Evolutionary conservation across 2,329 filamentous ascomycete genomes (phyloP).

Genomic region (Monosporascus sp.): DNA sequence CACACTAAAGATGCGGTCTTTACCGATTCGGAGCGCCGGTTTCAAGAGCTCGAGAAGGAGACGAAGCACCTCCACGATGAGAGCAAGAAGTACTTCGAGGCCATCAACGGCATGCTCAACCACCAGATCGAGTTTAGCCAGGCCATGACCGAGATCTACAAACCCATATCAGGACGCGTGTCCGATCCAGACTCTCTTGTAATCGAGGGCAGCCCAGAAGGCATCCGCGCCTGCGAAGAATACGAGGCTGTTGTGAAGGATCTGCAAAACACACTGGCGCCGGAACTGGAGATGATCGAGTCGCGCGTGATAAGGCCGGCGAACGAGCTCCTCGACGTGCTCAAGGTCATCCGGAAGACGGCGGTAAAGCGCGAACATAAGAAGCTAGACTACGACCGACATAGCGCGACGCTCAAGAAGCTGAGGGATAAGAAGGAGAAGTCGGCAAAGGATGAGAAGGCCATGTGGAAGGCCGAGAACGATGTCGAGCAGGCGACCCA

Average conservation of each 20-base stretch:
- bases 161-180: conserved; percentile 91
- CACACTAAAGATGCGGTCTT: conserved; percentile 94
- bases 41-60: conserved; percentile 88
- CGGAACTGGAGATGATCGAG: conserved; percentile 98
- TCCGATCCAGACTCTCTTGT: conserved; percentile 85
- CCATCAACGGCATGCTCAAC: conserved; percentile 95
- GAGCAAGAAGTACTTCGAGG: conserved; percentile 93
- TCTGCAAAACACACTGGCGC: conserved; percentile 78
- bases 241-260: conserved; percentile 90
- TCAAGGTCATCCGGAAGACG: conserved; percentile 91
- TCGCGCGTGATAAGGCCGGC: conserved; percentile 84
- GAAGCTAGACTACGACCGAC: conserved; percentile 91
- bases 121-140: conserved; percentile 99
- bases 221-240: conserved; percentile 92
- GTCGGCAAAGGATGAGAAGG: conserved; percentile 93
- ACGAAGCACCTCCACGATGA: conserved; percentile 94
- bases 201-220: conserved; percentile 82
- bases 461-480: conserved; percentile 89
- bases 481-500: conserved; percentile 88
- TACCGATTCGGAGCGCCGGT: conserved; percentile 87
- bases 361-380: conserved; percentile 92
- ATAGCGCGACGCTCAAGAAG: conserved; percentile 79
- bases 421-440: conserved; percentile 97
- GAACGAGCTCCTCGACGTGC: conserved; percentile 86
- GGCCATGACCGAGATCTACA: conserved; percentile 94